These are phyloP conservation scores for Suhomyces vadensis DNA, from an alignment of 805 yeast genomes.

Conservation along the genomic window DNA sequence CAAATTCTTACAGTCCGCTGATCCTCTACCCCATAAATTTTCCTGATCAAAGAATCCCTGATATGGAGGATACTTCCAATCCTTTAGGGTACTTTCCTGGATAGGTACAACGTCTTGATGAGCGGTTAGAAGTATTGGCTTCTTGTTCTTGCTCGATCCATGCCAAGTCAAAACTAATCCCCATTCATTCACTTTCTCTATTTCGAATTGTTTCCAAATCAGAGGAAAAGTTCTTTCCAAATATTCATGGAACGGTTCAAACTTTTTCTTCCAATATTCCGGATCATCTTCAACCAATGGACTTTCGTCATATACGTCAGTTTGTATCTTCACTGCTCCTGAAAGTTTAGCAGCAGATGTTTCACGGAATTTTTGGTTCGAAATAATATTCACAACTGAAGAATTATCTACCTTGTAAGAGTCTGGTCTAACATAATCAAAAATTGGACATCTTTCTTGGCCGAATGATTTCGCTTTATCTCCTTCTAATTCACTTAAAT, in stretches of 20 bases:
- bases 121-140: conserved; percentile 25
- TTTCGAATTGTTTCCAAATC: conserved; percentile 13
- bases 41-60: conserved; percentile 40
- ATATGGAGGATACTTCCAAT: conserved; percentile 41
- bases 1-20: conserved; percentile 36
- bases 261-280: conserved; percentile 17
- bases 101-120: conserved; percentile 29
- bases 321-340: conserved; percentile 17
- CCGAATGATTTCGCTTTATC: no score
- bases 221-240: conserved; percentile 19
- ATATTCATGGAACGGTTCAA: conserved; percentile 19
- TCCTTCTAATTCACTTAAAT: no score
- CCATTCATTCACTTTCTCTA: conserved; percentile 19
- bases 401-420: conserved; percentile 19
- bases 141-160: conserved; percentile 15
- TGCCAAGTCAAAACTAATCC: conserved; percentile 25
- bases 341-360: conserved; percentile 16
- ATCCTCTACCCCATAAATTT: conserved; percentile 41
- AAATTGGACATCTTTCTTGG: background rate
- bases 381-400: conserved; percentile 17
- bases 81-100: conserved; percentile 19
- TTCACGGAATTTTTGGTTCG: conserved; percentile 15
- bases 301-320: conserved; percentile 17
- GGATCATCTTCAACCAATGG: conserved; percentile 17
- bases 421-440: conserved; percentile 26